Conservation (phyloP, 176 grass and related monocot genomes). For the Oryza glumipatula region DNA sequence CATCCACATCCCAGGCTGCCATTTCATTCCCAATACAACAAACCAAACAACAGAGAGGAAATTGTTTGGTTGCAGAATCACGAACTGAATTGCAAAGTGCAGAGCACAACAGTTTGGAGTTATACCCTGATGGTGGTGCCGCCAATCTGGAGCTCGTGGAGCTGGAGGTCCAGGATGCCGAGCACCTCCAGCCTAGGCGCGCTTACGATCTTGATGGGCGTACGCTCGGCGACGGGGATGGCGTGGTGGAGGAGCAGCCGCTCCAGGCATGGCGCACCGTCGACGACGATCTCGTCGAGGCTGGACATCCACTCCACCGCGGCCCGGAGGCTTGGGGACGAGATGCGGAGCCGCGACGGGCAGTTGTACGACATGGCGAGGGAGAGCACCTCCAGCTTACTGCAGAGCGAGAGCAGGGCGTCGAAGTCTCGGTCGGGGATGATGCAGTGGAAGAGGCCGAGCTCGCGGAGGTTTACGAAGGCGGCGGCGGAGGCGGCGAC, state of each 20-base stretch:
- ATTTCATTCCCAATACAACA: background rate
- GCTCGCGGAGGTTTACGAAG: slow-evolving; percentile 35
- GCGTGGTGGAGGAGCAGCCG: background rate
- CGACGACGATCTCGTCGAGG: slow-evolving; percentile 10
- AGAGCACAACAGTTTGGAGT: background rate
- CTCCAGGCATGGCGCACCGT: slow-evolving; percentile 44
- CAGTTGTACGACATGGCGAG: background rate
- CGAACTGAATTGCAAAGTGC: background rate
- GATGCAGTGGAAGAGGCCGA: slow-evolving; percentile 29
- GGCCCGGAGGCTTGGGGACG: slow-evolving; percentile 22
- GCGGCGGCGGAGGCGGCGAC: background rate
- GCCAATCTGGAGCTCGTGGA: slow-evolving; percentile 36
- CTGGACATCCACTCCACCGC: background rate
- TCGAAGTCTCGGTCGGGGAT: background rate
- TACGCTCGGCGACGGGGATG: background rate
- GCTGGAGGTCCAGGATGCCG: slow-evolving; percentile 20
- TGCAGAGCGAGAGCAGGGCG: slow-evolving; percentile 32
- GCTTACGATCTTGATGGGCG: slow-evolving; percentile 26
- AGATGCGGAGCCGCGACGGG: background rate
- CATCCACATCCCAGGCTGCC: slow-evolving; percentile 16
- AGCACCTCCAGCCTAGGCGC: slow-evolving; percentile 34
- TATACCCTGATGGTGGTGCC: slow-evolving; percentile 40
- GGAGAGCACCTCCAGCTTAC: slow-evolving; percentile 40
- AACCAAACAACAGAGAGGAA: background rate
- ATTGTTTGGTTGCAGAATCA: background rate